Evolutionary conservation across 345 rosid genomes (phyloP).

Genomic region (Pugionium cornutum): DNA sequence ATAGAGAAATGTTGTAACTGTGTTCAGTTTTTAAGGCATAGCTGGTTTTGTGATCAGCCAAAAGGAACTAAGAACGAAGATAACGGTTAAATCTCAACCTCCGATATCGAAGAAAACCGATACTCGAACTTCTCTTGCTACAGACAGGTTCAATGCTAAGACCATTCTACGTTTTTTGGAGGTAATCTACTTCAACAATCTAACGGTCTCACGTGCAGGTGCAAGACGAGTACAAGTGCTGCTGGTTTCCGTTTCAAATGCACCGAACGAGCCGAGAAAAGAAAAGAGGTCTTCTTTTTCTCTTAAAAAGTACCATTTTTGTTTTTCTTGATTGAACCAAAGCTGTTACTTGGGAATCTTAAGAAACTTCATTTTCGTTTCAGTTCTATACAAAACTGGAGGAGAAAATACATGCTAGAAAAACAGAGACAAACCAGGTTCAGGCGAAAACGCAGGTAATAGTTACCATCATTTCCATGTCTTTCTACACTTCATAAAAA

Average conservation of each 20-base stretch:
- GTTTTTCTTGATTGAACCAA: not conserved
- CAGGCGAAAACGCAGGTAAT: slow-evolving; percentile 70
- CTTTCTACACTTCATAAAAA: not conserved
- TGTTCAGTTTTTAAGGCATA: slow-evolving; percentile 17
- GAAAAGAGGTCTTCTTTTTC: slow-evolving; percentile 63
- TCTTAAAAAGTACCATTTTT: not conserved
- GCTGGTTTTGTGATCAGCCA: slow-evolving; percentile 45
- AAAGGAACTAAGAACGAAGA: slow-evolving; percentile 49
- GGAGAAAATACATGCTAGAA: slow-evolving; percentile 72
- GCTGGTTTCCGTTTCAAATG: slow-evolving; percentile 60
- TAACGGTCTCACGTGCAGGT: slow-evolving; percentile 43
- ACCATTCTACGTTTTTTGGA: slow-evolving; percentile 9
- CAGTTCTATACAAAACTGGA: slow-evolving; percentile 75
- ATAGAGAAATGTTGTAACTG: slow-evolving; percentile 1
- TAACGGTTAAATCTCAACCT: slow-evolving; percentile 46
- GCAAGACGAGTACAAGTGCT: slow-evolving; percentile 46
- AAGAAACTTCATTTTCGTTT: slow-evolving; percentile 8
- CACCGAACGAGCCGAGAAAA: slow-evolving; percentile 70
- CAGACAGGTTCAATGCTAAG: slow-evolving; percentile 49
- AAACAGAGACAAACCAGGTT: slow-evolving; percentile 62
- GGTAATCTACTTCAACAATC: slow-evolving; percentile 2
- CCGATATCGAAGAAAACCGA: slow-evolving; percentile 44
- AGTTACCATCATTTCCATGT: slow-evolving; percentile 4
- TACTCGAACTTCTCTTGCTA: slow-evolving; percentile 41
- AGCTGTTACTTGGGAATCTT: not conserved